Conservation (phyloP, 1,284 basidiomycete species). For the Marasmius tenuissimus region DNA sequence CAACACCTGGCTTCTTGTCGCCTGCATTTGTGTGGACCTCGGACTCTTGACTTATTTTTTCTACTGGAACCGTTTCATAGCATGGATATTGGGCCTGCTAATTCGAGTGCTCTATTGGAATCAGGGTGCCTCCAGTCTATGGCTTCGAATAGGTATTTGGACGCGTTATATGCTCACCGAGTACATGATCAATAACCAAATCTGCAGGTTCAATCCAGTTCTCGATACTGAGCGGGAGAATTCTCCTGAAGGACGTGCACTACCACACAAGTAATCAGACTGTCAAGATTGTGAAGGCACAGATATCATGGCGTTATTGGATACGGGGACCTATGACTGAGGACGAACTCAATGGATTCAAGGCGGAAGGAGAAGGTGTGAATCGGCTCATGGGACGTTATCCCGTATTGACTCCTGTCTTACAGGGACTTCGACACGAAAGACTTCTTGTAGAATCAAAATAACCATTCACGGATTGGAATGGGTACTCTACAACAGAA, state of each 20-base stretch:
- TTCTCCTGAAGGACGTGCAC: slow-evolving; percentile 81
- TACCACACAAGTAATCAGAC: slow-evolving; percentile 93
- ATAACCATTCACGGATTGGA: slow-evolving; percentile 82
- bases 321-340: slow-evolving; percentile 68
- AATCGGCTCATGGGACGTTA: slow-evolving; percentile 21
- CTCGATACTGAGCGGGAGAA: slow-evolving; percentile 83
- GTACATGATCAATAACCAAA: neutral
- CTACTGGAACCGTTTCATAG: slow-evolving; percentile 87
- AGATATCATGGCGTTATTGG: slow-evolving; percentile 93
- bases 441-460: slow-evolving; percentile 75
- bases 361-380: slow-evolving; percentile 49
- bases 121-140: slow-evolving; percentile 64
- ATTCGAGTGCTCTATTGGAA: slow-evolving; percentile 74
- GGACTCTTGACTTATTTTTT: slow-evolving; percentile 80
- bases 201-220: slow-evolving; percentile 82
- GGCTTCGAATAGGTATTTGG: slow-evolving; percentile 72
- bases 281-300: slow-evolving; percentile 77
- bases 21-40: slow-evolving; percentile 71
- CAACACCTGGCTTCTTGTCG: slow-evolving; percentile 62
- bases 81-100: slow-evolving; percentile 57
- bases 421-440: slow-evolving; percentile 17
- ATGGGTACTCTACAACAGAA: slow-evolving; percentile 89
- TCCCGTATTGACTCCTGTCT: neutral
- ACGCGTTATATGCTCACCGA: slow-evolving; percentile 5
- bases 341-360: slow-evolving; percentile 59